These are phyloP conservation scores for Lasiosphaeria hispida DNA, from an alignment of 495 filamentous ascomycete species.

Conservation along the genomic window DNA sequence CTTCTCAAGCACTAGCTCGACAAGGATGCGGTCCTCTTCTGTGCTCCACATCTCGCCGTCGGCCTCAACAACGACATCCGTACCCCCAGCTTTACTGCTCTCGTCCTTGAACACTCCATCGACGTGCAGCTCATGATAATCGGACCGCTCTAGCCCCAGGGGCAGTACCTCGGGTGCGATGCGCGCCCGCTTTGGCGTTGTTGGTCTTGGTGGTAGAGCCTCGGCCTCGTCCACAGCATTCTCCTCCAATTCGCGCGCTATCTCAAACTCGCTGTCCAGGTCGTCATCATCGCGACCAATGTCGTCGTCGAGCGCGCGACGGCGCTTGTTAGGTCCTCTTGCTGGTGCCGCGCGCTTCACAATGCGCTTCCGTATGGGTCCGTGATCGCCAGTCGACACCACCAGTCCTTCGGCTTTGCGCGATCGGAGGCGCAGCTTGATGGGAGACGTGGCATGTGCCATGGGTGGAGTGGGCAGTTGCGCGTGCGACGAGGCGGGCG, in stretches of 20 bases:
- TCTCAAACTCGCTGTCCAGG: slow-evolving; percentile 40
- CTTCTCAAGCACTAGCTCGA: slow-evolving; percentile 73
- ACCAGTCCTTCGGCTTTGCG: slow-evolving; percentile 32
- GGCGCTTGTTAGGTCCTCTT: slow-evolving; percentile 60
- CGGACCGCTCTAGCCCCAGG: slow-evolving; percentile 60
- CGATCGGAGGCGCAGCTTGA: slow-evolving; percentile 49
- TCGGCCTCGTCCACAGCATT: slow-evolving; percentile 10
- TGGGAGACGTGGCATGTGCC: slow-evolving; percentile 46
- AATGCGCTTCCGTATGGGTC: slow-evolving; percentile 44
- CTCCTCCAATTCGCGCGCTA: slow-evolving; percentile 13
- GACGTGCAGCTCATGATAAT: slow-evolving; percentile 60
- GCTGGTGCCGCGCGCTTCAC: slow-evolving; percentile 50
- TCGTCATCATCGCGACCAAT: slow-evolving; percentile 38
- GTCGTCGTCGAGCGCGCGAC: slow-evolving; percentile 57
- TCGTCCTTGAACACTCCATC: slow-evolving; percentile 30
- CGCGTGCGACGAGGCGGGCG: slow-evolving; percentile 52
- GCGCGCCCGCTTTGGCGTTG: slow-evolving; percentile 67
- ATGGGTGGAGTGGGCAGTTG: slow-evolving; percentile 52
- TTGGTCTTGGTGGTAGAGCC: slow-evolving; percentile 40
- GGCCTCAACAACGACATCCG: slow-evolving; percentile 40
- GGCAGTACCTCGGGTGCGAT: slow-evolving; percentile 66
- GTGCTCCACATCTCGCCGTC: slow-evolving; percentile 58
- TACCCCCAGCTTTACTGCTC: slow-evolving; percentile 32
- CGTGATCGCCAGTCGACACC: slow-evolving; percentile 13
- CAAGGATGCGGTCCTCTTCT: slow-evolving; percentile 67